phyloP scores from a whole-genome alignment of 306 rosid species.

The Hippophae gyantsensis region DNA sequence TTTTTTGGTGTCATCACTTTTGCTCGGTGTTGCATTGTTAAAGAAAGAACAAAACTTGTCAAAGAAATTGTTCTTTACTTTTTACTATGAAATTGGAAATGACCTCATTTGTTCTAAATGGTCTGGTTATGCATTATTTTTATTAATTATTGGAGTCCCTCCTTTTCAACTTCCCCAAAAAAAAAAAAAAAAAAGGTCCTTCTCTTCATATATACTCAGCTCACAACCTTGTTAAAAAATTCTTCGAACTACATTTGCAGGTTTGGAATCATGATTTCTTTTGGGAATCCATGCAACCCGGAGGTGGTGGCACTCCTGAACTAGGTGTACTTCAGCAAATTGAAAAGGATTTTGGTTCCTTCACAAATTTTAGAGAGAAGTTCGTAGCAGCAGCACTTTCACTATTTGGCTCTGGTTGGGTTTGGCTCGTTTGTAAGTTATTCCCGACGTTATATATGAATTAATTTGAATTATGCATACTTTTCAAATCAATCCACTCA shows the following conservation, averaged over 20 bases:
- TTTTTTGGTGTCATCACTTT: too few relatives aligned
- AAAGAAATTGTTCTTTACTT: too few relatives aligned
- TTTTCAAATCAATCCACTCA: constrained; percentile 1
- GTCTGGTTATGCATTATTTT: too few relatives aligned
- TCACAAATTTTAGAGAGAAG: constrained; percentile 57
- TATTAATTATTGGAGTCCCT: too few relatives aligned
- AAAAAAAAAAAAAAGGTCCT: too few relatives aligned
- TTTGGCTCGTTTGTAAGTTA: constrained; percentile 96
- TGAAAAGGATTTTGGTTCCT: constrained; percentile 95
- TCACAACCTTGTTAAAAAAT: neutral
- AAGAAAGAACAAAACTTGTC: too few relatives aligned
- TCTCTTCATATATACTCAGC: neutral
- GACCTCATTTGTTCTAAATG: too few relatives aligned
- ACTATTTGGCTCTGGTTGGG: constrained; percentile 97
- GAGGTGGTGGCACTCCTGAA: constrained; percentile 74
- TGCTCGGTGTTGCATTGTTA: too few relatives aligned
- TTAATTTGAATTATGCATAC: neutral
- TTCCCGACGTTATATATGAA: constrained; percentile 1
- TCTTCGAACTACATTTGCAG: constrained; percentile 24
- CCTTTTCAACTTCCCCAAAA: too few relatives aligned
- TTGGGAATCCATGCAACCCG: constrained; percentile 98
- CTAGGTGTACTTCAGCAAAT: constrained; percentile 78
- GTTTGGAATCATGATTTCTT: constrained; percentile 98
- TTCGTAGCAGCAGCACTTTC: constrained; percentile 57
- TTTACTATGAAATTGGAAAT: too few relatives aligned